Evolutionary conservation across 2,329 filamentous ascomycete genomes (phyloP).

Genomic region (Ophioceras dolichostomum): DNA sequence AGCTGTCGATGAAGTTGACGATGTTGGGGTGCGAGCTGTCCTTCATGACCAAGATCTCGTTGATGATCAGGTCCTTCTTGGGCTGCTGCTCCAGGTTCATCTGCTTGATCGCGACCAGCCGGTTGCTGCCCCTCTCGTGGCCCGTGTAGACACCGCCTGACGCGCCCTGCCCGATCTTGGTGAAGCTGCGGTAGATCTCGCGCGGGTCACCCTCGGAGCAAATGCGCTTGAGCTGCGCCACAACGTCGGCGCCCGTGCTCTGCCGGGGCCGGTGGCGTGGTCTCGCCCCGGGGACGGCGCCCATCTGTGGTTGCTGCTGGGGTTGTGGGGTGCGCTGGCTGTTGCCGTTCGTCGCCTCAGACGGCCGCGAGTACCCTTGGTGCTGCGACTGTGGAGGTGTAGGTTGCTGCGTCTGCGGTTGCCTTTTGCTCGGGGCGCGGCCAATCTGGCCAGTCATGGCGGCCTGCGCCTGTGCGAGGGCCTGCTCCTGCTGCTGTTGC

Average conservation of each 20-base stretch:
- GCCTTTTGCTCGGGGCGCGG: conserved; percentile 62
- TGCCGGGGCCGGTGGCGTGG: conserved; percentile 69
- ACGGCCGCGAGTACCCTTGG: conserved; percentile 20
- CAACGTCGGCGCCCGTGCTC: conserved; percentile 71
- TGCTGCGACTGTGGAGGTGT: conserved; percentile 41
- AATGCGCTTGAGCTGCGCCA: conserved; percentile 73
- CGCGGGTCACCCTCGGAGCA: conserved; percentile 85
- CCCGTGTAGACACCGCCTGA: conserved; percentile 93
- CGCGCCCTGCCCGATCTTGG: conserved; percentile 94
- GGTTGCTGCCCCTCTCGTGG: conserved; percentile 71
- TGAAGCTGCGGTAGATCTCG: conserved; percentile 73
- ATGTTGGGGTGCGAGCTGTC: conserved; percentile 97
- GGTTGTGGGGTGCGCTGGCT: no score
- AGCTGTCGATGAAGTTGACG: conserved; percentile 98
- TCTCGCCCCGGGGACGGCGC: conserved; percentile 33
- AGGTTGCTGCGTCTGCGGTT: conserved; percentile 33
- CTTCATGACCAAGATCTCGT: conserved; percentile 98
- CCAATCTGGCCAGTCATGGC: conserved; percentile 60
- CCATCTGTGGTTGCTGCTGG: conserved; percentile 19
- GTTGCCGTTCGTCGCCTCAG: conserved; percentile 24
- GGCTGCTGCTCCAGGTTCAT: conserved; percentile 99
- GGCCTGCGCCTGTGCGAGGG: conserved; percentile 68
- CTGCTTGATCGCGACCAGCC: conserved; percentile 95
- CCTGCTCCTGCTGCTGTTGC: conserved; percentile 80
- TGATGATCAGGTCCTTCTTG: conserved; percentile 98